Base-by-base conservation (phyloP, 2,329 filamentous ascomycete species). In the Trichoderma koningiopsis region DNA sequence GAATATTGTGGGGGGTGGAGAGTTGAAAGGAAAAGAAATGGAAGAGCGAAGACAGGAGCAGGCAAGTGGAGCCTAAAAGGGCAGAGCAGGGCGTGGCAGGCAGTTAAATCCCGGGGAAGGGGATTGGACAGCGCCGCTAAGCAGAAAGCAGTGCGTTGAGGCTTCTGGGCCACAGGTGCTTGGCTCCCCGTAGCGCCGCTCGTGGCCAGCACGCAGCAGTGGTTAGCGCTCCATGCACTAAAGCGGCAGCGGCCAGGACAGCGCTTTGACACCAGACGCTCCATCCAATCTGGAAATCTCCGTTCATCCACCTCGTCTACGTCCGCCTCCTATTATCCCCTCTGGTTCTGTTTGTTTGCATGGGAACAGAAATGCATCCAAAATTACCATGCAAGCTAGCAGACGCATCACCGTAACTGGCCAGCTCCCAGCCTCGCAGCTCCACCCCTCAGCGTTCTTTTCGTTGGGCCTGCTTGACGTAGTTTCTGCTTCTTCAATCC, bases 101-200 rank as follows among this genome's bases (percentile, higher is more conserved):
- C 60, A 66, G 49, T 56, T 55, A 61, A 59, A 68, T 61, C 57
- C 65, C 65, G 65, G 57, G 65, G 57, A 49, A 68, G 65, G 65
- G 65, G 65, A 68, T 61, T 68, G 57, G 65, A 14, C 43, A 55
- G 56, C 37, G 13, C 55, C 55, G 55, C 55, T 58, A 55, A 58
- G 27, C 53, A 31, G 16, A 37, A 55, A 58, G 16, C 53, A 31
- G 29, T n/a, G 53, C 27, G 27, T 10, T 19, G 53, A 56, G 53
- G 53, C 53, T 56, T 56, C 53, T 56, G 53, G 40, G 14, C 53
- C 29, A 55, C 24, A 29, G 47, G 53, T 19, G 27, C 53, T 43
- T 29, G 27, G 27, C 53, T 56, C 55, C 40, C 33, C 33, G 33
- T 58, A 58, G 55, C n/a, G 55, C 55, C n/a, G 55, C 55, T 37